Evolutionary conservation across 2,329 filamentous ascomycete genomes (phyloP), one percentile per base, ranked within the genome.

Genomic region (Neonectria magnoliae): DNA sequence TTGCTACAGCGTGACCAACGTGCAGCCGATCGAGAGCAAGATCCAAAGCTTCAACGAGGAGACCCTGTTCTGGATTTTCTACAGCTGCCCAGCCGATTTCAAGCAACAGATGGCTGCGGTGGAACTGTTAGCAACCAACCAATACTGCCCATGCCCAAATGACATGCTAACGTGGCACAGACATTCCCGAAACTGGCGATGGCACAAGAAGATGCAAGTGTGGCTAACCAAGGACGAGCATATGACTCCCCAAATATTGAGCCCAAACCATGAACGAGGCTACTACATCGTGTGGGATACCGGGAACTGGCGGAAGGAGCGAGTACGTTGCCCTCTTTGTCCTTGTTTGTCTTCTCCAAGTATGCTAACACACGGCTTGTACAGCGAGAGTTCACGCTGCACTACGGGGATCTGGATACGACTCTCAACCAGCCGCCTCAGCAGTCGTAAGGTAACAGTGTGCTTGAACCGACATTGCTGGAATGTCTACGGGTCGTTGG

Each of bases 151-250:
- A 13, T 16, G 9, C 20, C 4, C 5, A n/a, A 10, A 2, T 1
- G 31, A 38, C n/a, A 47, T 52, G 27, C 60, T 74, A 27, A 73
- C 55, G 22, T n/a, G 29, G n/a, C 29, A 13, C 33, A 90, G 88
- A 47, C 87, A 88, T 71, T 85, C 84, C 63, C 84, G 89, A 20
- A 89, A 89, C 75, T 91, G 89, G 89, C 82, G 89, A 65, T 91
- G 88, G 85, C 88, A 91, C 76, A 90, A 90, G 80, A 89, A 89
- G 76, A 78, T 88, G 25, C 87, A 88, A 68, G 77, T 90, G 25
- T 91, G 89, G 89, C 78, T 91, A 54, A 91, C 89, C 5, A 91
- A 91, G 76, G 89, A 91, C 71, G 88, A 90, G 61, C 80, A 87
- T 68, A 88, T 90, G 87, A 84, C 86, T 48, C 88, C 88, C 31